Base-by-base conservation (phyloP, 2,329 filamentous ascomycete species). In the Fusarium sp. region DNA sequence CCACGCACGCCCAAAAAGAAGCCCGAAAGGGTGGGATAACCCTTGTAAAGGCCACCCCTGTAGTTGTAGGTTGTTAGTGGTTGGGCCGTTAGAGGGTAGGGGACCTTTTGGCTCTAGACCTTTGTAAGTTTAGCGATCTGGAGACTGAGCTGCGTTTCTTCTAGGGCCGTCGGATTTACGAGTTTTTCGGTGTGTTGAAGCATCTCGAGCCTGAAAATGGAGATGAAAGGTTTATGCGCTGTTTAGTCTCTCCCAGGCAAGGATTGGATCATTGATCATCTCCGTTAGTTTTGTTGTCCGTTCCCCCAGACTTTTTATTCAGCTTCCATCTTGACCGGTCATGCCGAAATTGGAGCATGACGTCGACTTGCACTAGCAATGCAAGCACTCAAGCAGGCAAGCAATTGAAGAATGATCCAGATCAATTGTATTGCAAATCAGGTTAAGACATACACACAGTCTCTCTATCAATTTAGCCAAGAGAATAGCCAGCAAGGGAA, bases 351-450 rank as follows among this genome's bases (percentile, higher is more conserved):
- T 59, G 41, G 53, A 45, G 42, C 47, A 74, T 74, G 71, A 74
- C 72, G 59, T 62, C 51, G 45, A 55, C 32, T 26, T 60, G 24
- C 67, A 69, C 71, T 65, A 74, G 47, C 24, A 38, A 74, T 74
- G 72, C 72, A 74, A 74, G 72, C 72, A 74, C 72, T 74, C 63
- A 60, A 74, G 35, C 50, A 28, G 20, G 13, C 32, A 22, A 54
- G 51, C 56, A 67, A 30, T 45, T 47, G 39, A 35, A 55, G 20
- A 44, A 51, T 44, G 20, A n/a, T 18, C 35, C 30, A 44, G 39
- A 50, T 41, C n/a, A 55, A 36, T 30, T 63, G n/a, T 38, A 50
- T 36, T 48, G 26, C 22, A 54, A 69, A 70, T 64, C 58, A 70
- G 54, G 58, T 24, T 22, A 41, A n/a, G 48, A 42, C n/a, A 39